Evolutionary conservation across 441 rosid genomes (phyloP).

Genomic region (Rhodomyrtus psidioides): DNA sequence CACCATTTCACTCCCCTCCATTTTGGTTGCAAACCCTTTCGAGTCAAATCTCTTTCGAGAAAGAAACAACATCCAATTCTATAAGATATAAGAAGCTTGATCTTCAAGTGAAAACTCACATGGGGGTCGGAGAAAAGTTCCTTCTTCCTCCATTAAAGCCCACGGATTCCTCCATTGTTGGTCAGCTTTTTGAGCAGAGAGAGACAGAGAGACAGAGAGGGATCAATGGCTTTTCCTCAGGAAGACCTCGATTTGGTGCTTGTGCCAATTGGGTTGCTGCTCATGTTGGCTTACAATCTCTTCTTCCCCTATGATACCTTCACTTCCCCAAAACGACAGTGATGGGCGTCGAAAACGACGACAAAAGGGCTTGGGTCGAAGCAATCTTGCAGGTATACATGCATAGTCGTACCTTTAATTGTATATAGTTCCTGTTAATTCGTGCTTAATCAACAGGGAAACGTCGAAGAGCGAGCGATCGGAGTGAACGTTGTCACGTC

Average conservation of each 20-base stretch:
- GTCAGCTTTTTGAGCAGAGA: not conserved
- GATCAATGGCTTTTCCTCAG: conserved; percentile 19
- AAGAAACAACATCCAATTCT: not conserved
- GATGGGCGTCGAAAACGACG: not conserved
- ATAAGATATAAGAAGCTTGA: not conserved
- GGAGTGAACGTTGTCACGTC: not conserved
- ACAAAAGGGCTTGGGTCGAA: not conserved
- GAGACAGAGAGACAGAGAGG: not conserved
- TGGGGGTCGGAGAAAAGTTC: not conserved
- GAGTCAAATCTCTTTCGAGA: not conserved
- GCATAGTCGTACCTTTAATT: not conserved
- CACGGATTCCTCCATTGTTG: not conserved
- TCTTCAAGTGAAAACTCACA: not conserved
- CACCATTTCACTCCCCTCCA: not conserved
- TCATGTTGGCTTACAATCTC: not conserved
- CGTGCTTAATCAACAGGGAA: not conserved
- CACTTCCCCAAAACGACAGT: not conserved
- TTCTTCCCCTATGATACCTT: not conserved
- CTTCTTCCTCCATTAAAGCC: not conserved
- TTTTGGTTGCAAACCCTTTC: not conserved
- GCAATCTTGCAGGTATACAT: not conserved
- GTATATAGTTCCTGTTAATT: not conserved
- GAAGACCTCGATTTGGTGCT: conserved; percentile 1
- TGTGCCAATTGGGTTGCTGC: not conserved
- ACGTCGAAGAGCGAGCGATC: not conserved